Evolutionary conservation across 495 filamentous ascomycete genomes (phyloP), one percentile per base, ranked within the genome.

Genomic region (Penicillium tannophilum): DNA sequence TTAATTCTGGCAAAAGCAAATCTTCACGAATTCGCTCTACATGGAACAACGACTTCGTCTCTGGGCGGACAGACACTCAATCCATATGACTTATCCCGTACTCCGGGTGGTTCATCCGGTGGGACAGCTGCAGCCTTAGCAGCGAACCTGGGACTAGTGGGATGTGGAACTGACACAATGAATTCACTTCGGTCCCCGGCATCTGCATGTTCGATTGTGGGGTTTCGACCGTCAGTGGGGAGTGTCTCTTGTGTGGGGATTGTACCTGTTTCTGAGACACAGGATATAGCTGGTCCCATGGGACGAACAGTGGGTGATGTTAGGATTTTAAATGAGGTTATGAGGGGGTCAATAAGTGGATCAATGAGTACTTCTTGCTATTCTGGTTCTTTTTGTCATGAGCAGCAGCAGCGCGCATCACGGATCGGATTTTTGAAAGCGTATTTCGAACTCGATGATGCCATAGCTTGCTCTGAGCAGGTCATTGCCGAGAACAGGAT

Each of bases 1-100:
- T 77, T 90, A n/a, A 84, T 90, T 17, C 68, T 89, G 1, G 87
- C 84, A 1, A 90, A 89, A 59, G 71, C 84, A 0, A 89, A 88
- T 66, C 63, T 89, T 12, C 86, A 88, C 62, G 87, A 88, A 66
- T 64, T 89, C 52, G 85, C 86, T 1, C 64, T 90, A 2, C 85
- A 88, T 55, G 87, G 85, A 3, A 67, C 86, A 33, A 78, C 76
- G 0, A 82, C 85, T 3, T 87, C 85, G 1, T 84, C 82, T 0
- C 59, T 87, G 0, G 83, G 84, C 5, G 86, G 87, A 0, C 86
- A 88, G 59, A 85, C 84, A 0, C 55, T 79, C 24, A 89, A 89
- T 65, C 84, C 87, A 0, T 88, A 87, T 44, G 86, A 89, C 61
- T 55, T 71, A 0, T 77, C 76, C 3, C 78, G 86, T 12, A 89